These are phyloP conservation scores for Waltiozyma solani DNA, from an alignment of 1,139 yeast species.

Conservation along the genomic window DNA sequence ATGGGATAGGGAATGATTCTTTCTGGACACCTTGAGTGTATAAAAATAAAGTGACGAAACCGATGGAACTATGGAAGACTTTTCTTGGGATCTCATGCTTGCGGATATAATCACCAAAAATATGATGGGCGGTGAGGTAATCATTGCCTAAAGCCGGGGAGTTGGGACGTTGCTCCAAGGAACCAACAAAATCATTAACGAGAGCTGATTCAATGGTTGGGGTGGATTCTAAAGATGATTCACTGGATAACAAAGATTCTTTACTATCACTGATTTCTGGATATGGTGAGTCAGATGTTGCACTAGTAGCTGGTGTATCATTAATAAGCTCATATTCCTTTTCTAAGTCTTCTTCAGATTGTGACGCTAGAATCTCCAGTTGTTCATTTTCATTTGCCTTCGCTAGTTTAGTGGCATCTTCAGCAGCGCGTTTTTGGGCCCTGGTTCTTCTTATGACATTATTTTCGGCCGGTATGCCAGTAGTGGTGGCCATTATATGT, in stretches of 20 bases:
- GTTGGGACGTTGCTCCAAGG: constrained; percentile 4
- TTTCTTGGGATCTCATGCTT: constrained; percentile 89
- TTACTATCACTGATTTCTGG: neutral
- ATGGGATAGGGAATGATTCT: constrained; percentile 46
- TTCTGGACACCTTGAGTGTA: constrained; percentile 56
- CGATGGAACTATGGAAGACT: constrained; percentile 78
- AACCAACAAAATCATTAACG: constrained; percentile 9
- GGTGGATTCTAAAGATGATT: constrained; percentile 1
- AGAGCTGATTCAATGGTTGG: constrained; percentile 5
- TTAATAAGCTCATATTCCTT: neutral
- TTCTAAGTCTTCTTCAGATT: neutral
- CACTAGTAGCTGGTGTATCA: neutral
- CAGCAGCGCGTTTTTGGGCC: neutral
- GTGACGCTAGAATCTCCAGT: neutral
- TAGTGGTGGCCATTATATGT: neutral
- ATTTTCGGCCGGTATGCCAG: neutral
- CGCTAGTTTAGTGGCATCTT: neutral
- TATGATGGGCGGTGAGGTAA: constrained; percentile 21
- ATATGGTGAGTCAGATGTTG: neutral
- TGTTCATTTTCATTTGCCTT: neutral
- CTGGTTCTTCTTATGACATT: neutral
- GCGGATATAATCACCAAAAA: constrained; percentile 42
- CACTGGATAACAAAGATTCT: neutral
- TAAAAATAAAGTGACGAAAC: constrained; percentile 63
- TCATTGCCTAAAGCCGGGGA: constrained; percentile 12